Conservation (phyloP, 176 grass and related monocot genomes). For the Hyparrhenia diplandra region DNA sequence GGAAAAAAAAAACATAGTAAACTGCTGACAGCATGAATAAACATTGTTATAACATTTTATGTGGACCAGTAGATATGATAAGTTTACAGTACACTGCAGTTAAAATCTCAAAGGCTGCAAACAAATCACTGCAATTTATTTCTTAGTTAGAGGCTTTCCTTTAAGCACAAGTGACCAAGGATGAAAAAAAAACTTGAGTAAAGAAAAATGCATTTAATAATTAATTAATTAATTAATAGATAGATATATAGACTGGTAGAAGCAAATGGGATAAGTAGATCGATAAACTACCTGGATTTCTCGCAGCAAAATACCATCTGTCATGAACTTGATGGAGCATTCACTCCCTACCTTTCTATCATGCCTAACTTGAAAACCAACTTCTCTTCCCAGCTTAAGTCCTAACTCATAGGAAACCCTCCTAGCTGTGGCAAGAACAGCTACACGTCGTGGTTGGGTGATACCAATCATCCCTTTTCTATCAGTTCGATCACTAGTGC, state of each 20-base stretch:
- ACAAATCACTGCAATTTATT: neutral
- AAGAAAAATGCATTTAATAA: neutral
- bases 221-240: conserved; percentile 4
- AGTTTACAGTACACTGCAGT: conserved; percentile 9
- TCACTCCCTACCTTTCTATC: conserved; percentile 74
- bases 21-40: neutral
- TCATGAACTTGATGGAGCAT: conserved; percentile 99
- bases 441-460: conserved; percentile 92
- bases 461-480: conserved; percentile 94
- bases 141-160: neutral
- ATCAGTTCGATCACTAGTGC: conserved; percentile 65
- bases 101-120: neutral
- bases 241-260: conserved; percentile 17
- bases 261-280: conserved; percentile 35
- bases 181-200: conserved; percentile 1
- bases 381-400: conserved; percentile 71
- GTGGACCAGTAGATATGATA: neutral
- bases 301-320: conserved; percentile 95
- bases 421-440: conserved; percentile 87
- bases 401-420: conserved; percentile 91
- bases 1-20: too few relatives aligned
- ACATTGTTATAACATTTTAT: neutral
- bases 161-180: conserved; percentile 5
- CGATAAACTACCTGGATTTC: conserved; percentile 68
- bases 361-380: conserved; percentile 99